Evolutionary conservation across 106 monocot species (phyloP).

Genomic region (Platanthera zijinensis): DNA sequence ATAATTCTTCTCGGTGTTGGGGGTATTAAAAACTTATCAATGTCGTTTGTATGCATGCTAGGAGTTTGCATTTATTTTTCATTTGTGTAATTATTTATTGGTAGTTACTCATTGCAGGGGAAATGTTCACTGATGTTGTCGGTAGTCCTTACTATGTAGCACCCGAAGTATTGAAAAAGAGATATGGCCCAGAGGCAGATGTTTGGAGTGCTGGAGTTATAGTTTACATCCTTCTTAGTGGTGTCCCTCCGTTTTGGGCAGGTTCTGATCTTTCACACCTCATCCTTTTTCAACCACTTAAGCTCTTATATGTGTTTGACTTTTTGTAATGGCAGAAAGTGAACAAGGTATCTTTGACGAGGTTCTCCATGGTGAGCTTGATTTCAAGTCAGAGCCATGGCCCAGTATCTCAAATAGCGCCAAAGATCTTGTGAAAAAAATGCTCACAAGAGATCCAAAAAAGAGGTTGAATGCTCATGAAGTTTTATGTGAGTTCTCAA

Average conservation of each 20-base stretch:
- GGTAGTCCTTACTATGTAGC: slow-evolving; percentile 27
- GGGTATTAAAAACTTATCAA: background rate
- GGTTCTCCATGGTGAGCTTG: slow-evolving; percentile 17
- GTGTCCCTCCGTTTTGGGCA: slow-evolving; percentile 25
- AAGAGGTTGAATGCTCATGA: slow-evolving; percentile 17
- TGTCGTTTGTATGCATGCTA: background rate
- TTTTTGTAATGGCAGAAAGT: background rate
- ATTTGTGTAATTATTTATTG: slow-evolving; percentile 3
- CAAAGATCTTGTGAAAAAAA: slow-evolving; percentile 22
- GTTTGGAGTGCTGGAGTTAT: slow-evolving; percentile 26
- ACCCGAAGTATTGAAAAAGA: slow-evolving; percentile 20
- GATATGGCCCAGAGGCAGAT: slow-evolving; percentile 20
- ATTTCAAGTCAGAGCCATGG: slow-evolving; percentile 24
- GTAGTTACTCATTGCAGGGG: slow-evolving; percentile 5
- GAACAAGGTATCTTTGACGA: slow-evolving; percentile 23
- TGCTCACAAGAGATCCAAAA: slow-evolving; percentile 22
- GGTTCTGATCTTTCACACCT: background rate
- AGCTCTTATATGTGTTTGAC: background rate
- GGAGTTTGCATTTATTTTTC: background rate
- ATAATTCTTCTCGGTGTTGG: background rate
- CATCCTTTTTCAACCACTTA: background rate
- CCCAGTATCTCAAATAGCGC: slow-evolving; percentile 18
- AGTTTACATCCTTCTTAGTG: slow-evolving; percentile 24
- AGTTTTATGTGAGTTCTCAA: slow-evolving; percentile 18
- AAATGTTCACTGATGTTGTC: slow-evolving; percentile 19